phyloP scores from a whole-genome alignment of 352 stramenopile species.

The Globisporangium irregulare region DNA sequence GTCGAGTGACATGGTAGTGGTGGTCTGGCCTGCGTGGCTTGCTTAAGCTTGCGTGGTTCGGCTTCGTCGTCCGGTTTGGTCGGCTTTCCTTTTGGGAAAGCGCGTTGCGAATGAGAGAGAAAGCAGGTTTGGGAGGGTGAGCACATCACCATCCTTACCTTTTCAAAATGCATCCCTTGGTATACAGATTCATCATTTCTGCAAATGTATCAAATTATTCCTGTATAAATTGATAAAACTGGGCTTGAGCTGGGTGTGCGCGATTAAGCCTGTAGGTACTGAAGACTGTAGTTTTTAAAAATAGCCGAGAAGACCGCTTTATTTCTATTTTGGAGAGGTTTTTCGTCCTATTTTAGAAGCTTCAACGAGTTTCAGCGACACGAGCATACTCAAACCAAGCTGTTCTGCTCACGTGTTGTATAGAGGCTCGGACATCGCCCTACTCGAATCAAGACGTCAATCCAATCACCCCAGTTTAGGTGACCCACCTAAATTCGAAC shows the following conservation, averaged over 20 bases:
- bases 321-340: not conserved
- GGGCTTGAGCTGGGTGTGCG: not conserved
- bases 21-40: not conserved
- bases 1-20: constrained; percentile 16
- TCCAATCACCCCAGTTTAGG: not conserved
- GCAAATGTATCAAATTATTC: not conserved
- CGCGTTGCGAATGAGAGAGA: not conserved
- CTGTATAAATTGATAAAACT: not conserved
- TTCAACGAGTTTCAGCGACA: not conserved
- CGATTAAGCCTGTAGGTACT: not conserved
- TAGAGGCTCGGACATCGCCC: not conserved
- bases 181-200: not conserved
- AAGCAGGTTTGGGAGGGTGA: not conserved
- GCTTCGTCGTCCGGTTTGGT: not conserved
- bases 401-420: not conserved
- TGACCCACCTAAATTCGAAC: constrained; percentile 10
- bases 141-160: no score
- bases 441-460: not conserved
- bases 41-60: not conserved
- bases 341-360: not conserved
- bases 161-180: not conserved
- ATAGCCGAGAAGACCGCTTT: not conserved
- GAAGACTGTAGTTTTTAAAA: not conserved
- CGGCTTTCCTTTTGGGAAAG: constrained; percentile 7
- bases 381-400: not conserved